Evolutionary conservation across 2,329 filamentous ascomycete species (phyloP).

Genomic region (Metarhizium robertsii): DNA sequence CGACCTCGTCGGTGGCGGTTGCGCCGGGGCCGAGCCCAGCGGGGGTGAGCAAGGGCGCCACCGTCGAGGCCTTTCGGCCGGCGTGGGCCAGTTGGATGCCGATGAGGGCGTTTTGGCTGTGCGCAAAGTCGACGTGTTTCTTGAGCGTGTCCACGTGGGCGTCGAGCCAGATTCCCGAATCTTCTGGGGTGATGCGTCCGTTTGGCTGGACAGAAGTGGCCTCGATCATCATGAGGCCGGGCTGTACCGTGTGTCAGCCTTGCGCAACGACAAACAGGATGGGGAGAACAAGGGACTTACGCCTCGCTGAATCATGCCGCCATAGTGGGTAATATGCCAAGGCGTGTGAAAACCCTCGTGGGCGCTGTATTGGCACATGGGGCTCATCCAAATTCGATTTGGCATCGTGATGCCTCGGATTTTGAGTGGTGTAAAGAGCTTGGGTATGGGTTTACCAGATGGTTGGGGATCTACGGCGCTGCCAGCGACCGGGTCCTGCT

Average conservation of each 20-base stretch:
- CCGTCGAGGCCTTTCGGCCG: slow-evolving; percentile 50
- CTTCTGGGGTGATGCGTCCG: slow-evolving; percentile 64
- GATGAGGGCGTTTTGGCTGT: slow-evolving; percentile 49
- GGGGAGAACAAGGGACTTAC: slow-evolving; percentile 18
- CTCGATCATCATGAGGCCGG: slow-evolving; percentile 59
- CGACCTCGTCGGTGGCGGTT: slow-evolving; percentile 36
- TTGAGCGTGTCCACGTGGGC: slow-evolving; percentile 53
- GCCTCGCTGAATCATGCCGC: slow-evolving; percentile 61
- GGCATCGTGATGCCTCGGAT: slow-evolving; percentile 34
- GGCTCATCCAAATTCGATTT: slow-evolving; percentile 37
- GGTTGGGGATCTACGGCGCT: slow-evolving; percentile 33
- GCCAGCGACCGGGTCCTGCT: slow-evolving; percentile 33
- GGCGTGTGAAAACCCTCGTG: slow-evolving; percentile 51
- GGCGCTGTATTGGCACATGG: slow-evolving; percentile 38
- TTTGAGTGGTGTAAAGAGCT: slow-evolving; percentile 37
- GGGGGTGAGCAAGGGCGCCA: no score
- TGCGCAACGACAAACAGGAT: no score
- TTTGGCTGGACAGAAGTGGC: slow-evolving; percentile 58
- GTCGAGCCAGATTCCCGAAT: slow-evolving; percentile 61
- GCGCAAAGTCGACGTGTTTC: slow-evolving; percentile 51
- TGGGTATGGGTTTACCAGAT: slow-evolving; percentile 39
- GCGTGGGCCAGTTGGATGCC: slow-evolving; percentile 69
- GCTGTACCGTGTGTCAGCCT: slow-evolving; percentile 7
- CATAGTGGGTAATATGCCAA: slow-evolving; percentile 67
- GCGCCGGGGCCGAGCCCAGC: slow-evolving; percentile 54